Base-by-base conservation (phyloP, 2,329 filamentous ascomycete genomes). In the Pestalotiopsis sp. region DNA sequence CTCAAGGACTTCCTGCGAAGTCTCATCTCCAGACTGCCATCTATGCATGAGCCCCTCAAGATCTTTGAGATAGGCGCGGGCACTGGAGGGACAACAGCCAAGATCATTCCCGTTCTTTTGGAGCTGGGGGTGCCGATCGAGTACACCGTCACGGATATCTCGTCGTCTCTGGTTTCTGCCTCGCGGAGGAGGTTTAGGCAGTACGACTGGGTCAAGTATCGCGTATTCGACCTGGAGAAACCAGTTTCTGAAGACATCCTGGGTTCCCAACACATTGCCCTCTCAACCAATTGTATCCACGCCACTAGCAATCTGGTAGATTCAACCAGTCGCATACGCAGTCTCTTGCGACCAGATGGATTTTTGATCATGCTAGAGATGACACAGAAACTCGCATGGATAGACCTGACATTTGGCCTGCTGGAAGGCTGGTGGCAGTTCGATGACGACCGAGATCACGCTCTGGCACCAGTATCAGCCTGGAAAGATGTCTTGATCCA, bases 381-480 rank as follows among this genome's bases (percentile, higher is more conserved):
- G 73, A 81, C 78, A 0, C 27, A 70, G 14, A 66, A 61, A 2
- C 6, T 79, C 9, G 71, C 70, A 58, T 81, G 73, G 73, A 72
- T 79, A 6, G 79, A 83, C 49, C 67, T 81, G 25, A 72, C 79
- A 14, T 81, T 79, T 41, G 81, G 80, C 0, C 69, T 81, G 1
- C 71, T 82, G 3, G 77, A 81, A 23, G 80, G 81, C 2, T 82
- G 81, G 80, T 83, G 80, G 80, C 68, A 77, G 31, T 80, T 79
- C 36, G 72, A 76, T 4, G 79, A 81, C 61, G 78, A 76, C 2
- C 72, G 76, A 2, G 67, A 68, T 13, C 74, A 79, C 68, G 74
- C 73, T 13, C 9, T 78, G 13, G 67, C 70, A 4, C 20, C 69
- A 12, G 70, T 70, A 11, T 20, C 52, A 13, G n/a, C 25, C 2